Conservation (phyloP, 306 rosid genomes). For the Cucurbita ficifolia region DNA sequence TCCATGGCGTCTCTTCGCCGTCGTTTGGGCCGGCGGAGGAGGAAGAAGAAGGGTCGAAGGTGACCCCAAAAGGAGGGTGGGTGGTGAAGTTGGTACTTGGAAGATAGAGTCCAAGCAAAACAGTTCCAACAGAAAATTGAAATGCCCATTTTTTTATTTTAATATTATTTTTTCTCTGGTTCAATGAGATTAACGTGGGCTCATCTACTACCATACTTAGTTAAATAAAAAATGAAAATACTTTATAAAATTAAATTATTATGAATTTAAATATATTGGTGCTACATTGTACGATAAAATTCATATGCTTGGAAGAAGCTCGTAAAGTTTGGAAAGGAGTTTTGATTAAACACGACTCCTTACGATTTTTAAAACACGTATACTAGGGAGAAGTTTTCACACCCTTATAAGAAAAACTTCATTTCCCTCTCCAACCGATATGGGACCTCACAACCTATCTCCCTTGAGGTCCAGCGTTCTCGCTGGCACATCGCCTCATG, state of each 20-base stretch:
- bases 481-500: too few relatives aligned
- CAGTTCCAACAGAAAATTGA: conserved; percentile 5
- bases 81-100: background rate
- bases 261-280: too few relatives aligned
- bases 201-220: background rate
- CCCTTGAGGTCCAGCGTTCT: too few relatives aligned
- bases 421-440: too few relatives aligned
- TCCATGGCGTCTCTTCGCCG: conserved; percentile 45
- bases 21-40: background rate
- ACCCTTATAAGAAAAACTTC: too few relatives aligned
- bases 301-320: too few relatives aligned
- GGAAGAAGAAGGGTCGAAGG: background rate
- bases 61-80: background rate
- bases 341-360: too few relatives aligned
- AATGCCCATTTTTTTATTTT: background rate
- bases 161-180: background rate
- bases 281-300: too few relatives aligned
- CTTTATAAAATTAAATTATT: background rate
- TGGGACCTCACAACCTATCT: too few relatives aligned
- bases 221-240: background rate
- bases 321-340: too few relatives aligned
- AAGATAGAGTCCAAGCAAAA: conserved; percentile 1
- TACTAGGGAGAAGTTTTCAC: too few relatives aligned
- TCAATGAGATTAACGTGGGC: background rate
- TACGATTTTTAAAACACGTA: too few relatives aligned